phyloP scores from a whole-genome alignment of 2,329 filamentous ascomycete genomes.

The Microascus cirrosus region DNA sequence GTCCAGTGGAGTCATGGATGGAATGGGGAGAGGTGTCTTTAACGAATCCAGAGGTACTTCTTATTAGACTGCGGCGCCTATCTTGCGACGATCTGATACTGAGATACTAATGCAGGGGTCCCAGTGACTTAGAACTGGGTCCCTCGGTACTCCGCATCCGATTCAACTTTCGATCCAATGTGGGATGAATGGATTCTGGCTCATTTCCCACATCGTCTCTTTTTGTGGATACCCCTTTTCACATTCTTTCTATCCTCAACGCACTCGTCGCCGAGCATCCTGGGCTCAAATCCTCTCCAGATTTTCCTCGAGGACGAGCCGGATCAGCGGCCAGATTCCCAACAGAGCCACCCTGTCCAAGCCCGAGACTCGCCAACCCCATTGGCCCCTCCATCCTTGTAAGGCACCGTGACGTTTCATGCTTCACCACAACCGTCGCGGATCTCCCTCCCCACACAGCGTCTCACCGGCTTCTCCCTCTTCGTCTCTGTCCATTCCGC shows the following conservation, averaged over 20 bases:
- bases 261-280: neutral
- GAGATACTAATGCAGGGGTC: neutral
- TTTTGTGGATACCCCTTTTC: neutral
- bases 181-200: neutral
- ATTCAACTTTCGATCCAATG: neutral
- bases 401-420: slow-evolving; percentile 17
- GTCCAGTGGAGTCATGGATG: neutral
- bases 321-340: neutral
- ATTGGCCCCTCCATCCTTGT: slow-evolving; percentile 13
- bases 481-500: neutral
- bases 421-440: slow-evolving; percentile 16
- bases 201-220: neutral
- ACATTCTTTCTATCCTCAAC: neutral
- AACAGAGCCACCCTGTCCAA: neutral
- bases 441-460: slow-evolving; percentile 9
- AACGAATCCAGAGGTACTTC: neutral
- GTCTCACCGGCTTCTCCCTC: slow-evolving; percentile 2
- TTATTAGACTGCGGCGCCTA: neutral
- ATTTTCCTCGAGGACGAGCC: neutral
- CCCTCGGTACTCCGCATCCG: neutral
- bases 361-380: neutral
- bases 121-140: neutral
- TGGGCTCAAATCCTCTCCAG: neutral
- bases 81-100: neutral
- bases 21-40: neutral